These are phyloP conservation scores for Rhytidhysteron rufulum DNA, from an alignment of 2,329 filamentous ascomycete species.

Conservation along the genomic window DNA sequence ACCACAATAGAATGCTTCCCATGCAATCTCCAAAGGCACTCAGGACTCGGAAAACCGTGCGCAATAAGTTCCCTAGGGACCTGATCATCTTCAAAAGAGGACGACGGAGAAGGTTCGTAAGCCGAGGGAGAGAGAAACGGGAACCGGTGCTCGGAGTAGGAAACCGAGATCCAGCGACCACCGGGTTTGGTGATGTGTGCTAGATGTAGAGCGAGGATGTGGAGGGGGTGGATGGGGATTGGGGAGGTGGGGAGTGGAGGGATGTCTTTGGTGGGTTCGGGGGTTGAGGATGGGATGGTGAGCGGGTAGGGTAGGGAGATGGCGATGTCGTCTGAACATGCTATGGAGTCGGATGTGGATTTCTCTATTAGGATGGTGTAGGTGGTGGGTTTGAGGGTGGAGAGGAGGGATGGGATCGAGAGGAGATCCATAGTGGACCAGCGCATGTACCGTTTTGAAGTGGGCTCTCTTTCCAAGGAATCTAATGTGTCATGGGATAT, in stretches of 20 bases:
- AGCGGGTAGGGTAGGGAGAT: constrained; percentile 29
- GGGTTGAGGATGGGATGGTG: constrained; percentile 5
- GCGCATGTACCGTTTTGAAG: constrained; percentile 17
- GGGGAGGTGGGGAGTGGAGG: constrained; percentile 7
- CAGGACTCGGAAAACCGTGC: constrained; percentile 35
- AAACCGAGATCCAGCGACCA: constrained; percentile 37
- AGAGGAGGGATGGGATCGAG: constrained; percentile 26
- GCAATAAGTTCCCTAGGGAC: constrained; percentile 22
- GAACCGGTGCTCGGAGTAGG: constrained; percentile 38
- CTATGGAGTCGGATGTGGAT: constrained; percentile 35
- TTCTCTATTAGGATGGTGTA: constrained; percentile 37
- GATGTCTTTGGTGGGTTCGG: background rate
- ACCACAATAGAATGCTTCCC: constrained; percentile 29
- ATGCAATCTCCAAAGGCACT: constrained; percentile 33
- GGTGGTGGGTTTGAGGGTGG: constrained; percentile 13
- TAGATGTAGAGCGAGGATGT: constrained; percentile 38
- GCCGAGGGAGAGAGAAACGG: constrained; percentile 24
- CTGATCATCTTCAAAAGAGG: background rate
- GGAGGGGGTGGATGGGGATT: constrained; percentile 32
- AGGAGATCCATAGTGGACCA: constrained; percentile 35
- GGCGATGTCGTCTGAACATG: constrained; percentile 30
- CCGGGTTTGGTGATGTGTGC: constrained; percentile 34
- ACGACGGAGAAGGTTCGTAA: background rate
- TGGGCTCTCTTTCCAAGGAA: background rate
- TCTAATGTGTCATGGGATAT: background rate